Conservation (phyloP, 2,329 filamentous ascomycete genomes). For the Teratosphaeria epicoccoides region DNA sequence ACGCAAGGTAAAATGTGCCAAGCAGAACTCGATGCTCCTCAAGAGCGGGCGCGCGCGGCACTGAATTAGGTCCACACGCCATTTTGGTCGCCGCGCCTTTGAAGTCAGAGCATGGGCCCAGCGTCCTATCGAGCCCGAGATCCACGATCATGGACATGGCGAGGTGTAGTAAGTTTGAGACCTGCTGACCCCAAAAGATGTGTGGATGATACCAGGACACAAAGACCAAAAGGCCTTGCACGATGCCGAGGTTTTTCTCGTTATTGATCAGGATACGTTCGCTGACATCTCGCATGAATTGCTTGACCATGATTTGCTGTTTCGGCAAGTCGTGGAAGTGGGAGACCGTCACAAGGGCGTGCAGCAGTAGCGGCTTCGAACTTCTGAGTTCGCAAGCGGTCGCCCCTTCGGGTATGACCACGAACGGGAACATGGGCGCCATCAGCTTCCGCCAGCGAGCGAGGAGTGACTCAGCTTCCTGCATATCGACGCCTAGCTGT, state of each 20-base stretch:
- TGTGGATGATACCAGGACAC: constrained; percentile 19
- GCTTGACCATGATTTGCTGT: constrained; percentile 18
- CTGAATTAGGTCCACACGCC: constrained; percentile 3
- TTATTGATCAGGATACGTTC: constrained; percentile 21
- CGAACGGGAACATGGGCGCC: constrained; percentile 18
- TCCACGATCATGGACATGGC: constrained; percentile 20
- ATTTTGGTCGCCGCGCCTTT: constrained; percentile 10
- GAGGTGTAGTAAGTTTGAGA: constrained; percentile 20
- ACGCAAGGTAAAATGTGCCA: constrained; percentile 20
- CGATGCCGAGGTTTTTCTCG: constrained; percentile 21
- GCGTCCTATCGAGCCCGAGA: constrained; percentile 18
- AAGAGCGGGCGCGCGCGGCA: constrained; percentile 5
- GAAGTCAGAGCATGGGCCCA: constrained; percentile 8
- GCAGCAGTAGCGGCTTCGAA: constrained; percentile 20
- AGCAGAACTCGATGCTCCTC: constrained; percentile 19
- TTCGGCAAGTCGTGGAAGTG: constrained; percentile 19
- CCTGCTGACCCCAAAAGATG: constrained; percentile 21
- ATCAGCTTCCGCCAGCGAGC: constrained; percentile 19
- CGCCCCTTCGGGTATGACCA: constrained; percentile 12
- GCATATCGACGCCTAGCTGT: constrained; percentile 9
- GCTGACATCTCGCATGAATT: constrained; percentile 20
- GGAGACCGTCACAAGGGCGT: constrained; percentile 20
- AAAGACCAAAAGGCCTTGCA: constrained; percentile 17
- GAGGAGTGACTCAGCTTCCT: constrained; percentile 19
- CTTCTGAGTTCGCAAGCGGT: constrained; percentile 15